Evolutionary conservation across 2,329 filamentous ascomycete genomes (phyloP), one percentile per base, ranked within the genome.

Genomic region (Ceratocystiopsis minuta): DNA sequence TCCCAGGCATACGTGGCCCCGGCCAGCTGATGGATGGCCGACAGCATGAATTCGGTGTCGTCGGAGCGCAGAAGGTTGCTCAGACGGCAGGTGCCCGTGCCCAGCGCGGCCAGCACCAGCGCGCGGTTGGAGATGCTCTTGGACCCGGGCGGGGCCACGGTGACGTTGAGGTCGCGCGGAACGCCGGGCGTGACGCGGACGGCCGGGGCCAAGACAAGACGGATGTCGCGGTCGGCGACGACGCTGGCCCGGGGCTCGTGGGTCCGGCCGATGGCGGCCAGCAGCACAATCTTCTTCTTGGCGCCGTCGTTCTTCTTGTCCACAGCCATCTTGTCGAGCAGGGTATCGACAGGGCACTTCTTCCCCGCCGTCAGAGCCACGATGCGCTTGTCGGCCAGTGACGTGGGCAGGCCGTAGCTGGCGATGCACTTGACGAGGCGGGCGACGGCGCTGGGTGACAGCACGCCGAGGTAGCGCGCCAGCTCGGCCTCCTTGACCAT

Each of bases 401-500:
- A 86, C 4, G 80, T 90, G 1, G 90, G 90, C 37, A 98, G 65
- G 37, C 82, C 84, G 55, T 94, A 98, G 59, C 82, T 87, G n/a
- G 85, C 74, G 51, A 98, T 85, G 61, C 87, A 96, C 60, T 96
- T 96, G 43, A 80, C 75, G 40, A 98, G 66, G 43, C 90, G 78
- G 11, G 90, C 83, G 13, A 98, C 87, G 31, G 88, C 90, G 43
- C 81, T 82, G 6, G 84, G 84, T 40, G 80, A 78, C 28, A 98
- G 65, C 16, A 93, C 70, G 35, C 90, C 90, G 2, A 98, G 68
- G 58, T 87, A 83, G 43, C 90, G 80, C 18, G 90, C 84, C 43
- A 98, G 66, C 58, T 96, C 90, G 12, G 88, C 90, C 60, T 98
- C 90, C 58, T 92, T 94, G 45, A 96, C 83, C 90, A 98, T 98